phyloP scores from a whole-genome alignment of 192 early-diverging fungal genomes.

The Glomus cerebriforme region DNA sequence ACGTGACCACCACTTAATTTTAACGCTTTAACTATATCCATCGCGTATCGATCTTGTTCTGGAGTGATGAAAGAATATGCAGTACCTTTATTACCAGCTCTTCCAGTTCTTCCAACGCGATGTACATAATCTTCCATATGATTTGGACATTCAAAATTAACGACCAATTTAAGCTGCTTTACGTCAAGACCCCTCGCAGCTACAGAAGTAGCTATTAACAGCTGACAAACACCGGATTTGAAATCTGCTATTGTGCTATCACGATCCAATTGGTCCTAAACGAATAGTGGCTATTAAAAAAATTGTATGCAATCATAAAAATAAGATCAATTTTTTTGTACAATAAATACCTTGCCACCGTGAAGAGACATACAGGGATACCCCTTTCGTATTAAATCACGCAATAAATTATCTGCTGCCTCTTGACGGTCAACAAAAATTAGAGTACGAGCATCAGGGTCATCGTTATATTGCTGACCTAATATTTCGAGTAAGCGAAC shows the following conservation, averaged over 20 bases:
- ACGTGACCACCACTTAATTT: conserved; percentile 74
- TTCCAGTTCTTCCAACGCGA: conserved; percentile 95
- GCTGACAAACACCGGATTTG: conserved; percentile 84
- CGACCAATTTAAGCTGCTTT: conserved; percentile 87
- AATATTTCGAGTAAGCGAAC: conserved; percentile 85
- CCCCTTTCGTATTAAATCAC: conserved; percentile 80
- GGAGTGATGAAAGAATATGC: conserved; percentile 96
- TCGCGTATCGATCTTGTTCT: conserved; percentile 92
- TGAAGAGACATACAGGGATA: conserved; percentile 91
- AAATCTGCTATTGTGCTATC: conserved; percentile 94
- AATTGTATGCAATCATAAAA: too few relatives aligned
- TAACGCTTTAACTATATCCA: conserved; percentile 87
- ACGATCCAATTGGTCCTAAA: conserved; percentile 78
- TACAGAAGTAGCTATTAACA: conserved; percentile 95
- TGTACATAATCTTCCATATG: conserved; percentile 99
- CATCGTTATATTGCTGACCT: conserved; percentile 74
- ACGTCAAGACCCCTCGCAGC: conserved; percentile 96
- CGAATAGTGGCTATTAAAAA: background rate
- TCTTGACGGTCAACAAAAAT: conserved; percentile 98
- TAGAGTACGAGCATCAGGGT: conserved; percentile 72
- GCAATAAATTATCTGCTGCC: conserved; percentile 86
- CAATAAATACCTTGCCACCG: conserved; percentile 79
- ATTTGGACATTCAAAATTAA: conserved; percentile 97
- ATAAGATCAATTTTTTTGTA: background rate
- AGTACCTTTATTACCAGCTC: conserved; percentile 96